phyloP scores from a whole-genome alignment of 139 green algal genomes.

The Ostreobium quekettii region DNA sequence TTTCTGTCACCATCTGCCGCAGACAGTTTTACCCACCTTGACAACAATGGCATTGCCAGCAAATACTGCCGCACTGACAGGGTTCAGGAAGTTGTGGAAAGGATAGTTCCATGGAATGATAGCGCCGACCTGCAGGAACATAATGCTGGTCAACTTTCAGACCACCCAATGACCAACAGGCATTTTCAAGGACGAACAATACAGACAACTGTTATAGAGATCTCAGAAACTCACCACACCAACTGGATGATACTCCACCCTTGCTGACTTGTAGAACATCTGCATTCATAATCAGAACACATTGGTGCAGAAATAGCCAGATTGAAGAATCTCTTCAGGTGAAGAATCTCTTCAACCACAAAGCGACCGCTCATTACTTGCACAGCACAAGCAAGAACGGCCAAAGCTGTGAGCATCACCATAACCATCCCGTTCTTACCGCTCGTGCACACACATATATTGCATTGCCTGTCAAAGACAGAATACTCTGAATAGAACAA shows the following conservation, averaged over 20 bases:
- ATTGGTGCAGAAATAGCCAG: too few species aligned
- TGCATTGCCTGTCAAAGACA: too few species aligned
- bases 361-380: too few species aligned
- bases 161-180: too few species aligned
- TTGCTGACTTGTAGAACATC: constrained; percentile 90
- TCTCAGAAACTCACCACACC: constrained; percentile 76
- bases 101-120: constrained; percentile 99
- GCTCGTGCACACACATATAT: too few species aligned
- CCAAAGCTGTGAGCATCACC: too few species aligned
- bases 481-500: too few species aligned
- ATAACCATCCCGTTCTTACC: too few species aligned
- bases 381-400: too few species aligned
- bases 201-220: not conserved
- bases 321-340: too few species aligned
- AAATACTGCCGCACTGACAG: constrained; percentile 82
- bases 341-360: too few species aligned
- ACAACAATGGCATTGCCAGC: constrained; percentile 91
- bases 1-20: not conserved
- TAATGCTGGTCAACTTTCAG: too few species aligned
- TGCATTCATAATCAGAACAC: constrained; percentile 25
- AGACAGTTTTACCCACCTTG: constrained; percentile 79
- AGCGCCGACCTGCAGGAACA: constrained; percentile 62
- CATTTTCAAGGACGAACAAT: constrained; percentile 8
- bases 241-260: constrained; percentile 87
- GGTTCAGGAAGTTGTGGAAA: constrained; percentile 99